Conservation (phyloP, 2,329 filamentous ascomycete genomes). For the Pestalotiopsis sp. region DNA sequence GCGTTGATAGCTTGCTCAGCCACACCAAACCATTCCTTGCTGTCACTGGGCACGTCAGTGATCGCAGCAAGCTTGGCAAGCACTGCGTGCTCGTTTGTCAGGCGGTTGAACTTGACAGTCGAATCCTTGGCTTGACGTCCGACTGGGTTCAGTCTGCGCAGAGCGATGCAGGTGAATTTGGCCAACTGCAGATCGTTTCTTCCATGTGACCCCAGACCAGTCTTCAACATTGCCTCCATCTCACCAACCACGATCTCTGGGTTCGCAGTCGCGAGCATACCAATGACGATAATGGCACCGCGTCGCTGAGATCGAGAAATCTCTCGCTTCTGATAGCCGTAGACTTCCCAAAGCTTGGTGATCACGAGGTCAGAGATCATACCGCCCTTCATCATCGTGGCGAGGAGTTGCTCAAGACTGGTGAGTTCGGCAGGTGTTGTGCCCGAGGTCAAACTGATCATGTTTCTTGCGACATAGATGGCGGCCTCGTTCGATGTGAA, state of each 20-base stretch:
- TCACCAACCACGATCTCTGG: constrained; percentile 93
- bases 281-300: constrained; percentile 92
- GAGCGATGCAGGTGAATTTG: constrained; percentile 92
- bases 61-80: constrained; percentile 80
- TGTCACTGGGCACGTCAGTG: constrained; percentile 82
- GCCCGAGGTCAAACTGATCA: constrained; percentile 98
- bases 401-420: constrained; percentile 89
- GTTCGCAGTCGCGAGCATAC: constrained; percentile 92
- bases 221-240: constrained; percentile 91
- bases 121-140: constrained; percentile 80
- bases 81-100: constrained; percentile 91
- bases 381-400: constrained; percentile 96
- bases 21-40: constrained; percentile 94
- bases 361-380: constrained; percentile 85
- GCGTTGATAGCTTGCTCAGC: constrained; percentile 96
- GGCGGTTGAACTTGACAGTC: constrained; percentile 68
- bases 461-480: constrained; percentile 95
- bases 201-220: constrained; percentile 82
- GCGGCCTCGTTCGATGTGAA: constrained; percentile 89
- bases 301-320: constrained; percentile 90
- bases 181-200: constrained; percentile 83
- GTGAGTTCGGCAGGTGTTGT: constrained; percentile 94
- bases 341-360: constrained; percentile 95
- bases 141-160: constrained; percentile 85
- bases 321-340: constrained; percentile 89